Conservation (phyloP, 2,329 filamentous ascomycete genomes). For the Sporothrix mexicana region DNA sequence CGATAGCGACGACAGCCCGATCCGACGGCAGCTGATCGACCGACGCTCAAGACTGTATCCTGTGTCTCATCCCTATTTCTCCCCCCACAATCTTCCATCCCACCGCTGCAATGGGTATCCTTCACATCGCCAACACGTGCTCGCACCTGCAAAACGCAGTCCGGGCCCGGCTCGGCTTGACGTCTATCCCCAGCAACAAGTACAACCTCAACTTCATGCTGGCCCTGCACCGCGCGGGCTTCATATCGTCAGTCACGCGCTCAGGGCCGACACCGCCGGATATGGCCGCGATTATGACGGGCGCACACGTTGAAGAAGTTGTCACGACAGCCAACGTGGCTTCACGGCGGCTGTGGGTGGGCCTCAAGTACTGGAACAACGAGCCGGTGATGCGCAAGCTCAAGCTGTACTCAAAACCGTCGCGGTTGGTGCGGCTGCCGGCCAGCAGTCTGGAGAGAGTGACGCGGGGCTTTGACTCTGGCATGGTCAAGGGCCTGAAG, state of each 20-base stretch:
- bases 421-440: constrained; percentile 70
- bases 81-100: background rate
- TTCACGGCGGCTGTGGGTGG: constrained; percentile 79
- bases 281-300: constrained; percentile 52
- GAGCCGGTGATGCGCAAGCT: constrained; percentile 76
- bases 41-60: background rate
- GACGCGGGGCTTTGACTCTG: constrained; percentile 69
- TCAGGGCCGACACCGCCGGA: constrained; percentile 63
- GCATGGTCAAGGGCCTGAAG: constrained; percentile 75
- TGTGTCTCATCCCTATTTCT: background rate
- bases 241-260: constrained; percentile 79
- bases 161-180: constrained; percentile 80
- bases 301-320: constrained; percentile 50
- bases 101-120: constrained; percentile 55
- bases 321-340: constrained; percentile 75
- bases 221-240: constrained; percentile 80
- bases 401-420: constrained; percentile 73
- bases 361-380: constrained; percentile 87
- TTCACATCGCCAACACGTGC: constrained; percentile 78
- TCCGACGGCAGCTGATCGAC: background rate
- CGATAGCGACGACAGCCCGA: background rate
- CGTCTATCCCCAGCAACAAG: constrained; percentile 80
- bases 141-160: constrained; percentile 91
- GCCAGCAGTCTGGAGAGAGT: constrained; percentile 67
- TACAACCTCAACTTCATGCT: constrained; percentile 78